Percentiles rank a stretch among this genome's conserved stretches.
These are phyloP conservation scores for Chaetomium sp. DNA, from an alignment of 2,329 filamentous ascomycete species.

Conservation along the genomic window DNA sequence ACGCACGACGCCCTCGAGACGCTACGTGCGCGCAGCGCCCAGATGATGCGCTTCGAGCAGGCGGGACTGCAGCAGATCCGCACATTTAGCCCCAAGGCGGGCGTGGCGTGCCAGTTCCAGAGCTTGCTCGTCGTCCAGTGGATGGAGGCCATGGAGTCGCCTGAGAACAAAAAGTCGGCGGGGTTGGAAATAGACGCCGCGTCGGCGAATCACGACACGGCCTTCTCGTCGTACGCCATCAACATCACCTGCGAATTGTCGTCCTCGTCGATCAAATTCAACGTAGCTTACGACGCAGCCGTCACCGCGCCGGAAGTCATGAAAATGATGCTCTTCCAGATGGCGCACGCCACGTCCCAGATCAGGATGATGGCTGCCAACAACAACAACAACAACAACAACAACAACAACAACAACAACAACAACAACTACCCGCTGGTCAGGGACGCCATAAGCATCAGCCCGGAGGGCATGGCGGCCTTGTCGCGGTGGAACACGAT, in stretches of 20 bases:
- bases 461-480: slow-evolving; percentile 2
- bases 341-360: slow-evolving; percentile 4
- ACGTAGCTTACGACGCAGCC: slow-evolving; percentile 1
- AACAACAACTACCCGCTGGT: slow-evolving; percentile 3
- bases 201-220: slow-evolving; percentile 4
- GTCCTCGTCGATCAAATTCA: not conserved
- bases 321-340: slow-evolving; percentile 6
- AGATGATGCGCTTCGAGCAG: slow-evolving; percentile 1
- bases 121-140: not conserved
- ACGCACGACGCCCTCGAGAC: not conserved
- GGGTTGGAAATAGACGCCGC: slow-evolving; percentile 1
- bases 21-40: not conserved
- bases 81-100: not conserved
- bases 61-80: slow-evolving; percentile 3
- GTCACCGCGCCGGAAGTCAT: slow-evolving; percentile 1
- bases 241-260: slow-evolving; percentile 2
- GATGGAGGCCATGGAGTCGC: slow-evolving; percentile 1
- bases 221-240: slow-evolving; percentile 5
- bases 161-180: not conserved
- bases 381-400: too few relatives aligned
- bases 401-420: slow-evolving; percentile 1
- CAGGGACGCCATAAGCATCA: slow-evolving; percentile 1
- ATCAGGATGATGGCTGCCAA: slow-evolving; percentile 4
- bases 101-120: slow-evolving; percentile 3
- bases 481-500: slow-evolving; percentile 5